Percentiles rank a stretch among this genome's conserved stretches.
These are phyloP conservation scores for Coelastrella sp. DNA, from an alignment of 139 green algal species.

Conservation along the genomic window DNA sequence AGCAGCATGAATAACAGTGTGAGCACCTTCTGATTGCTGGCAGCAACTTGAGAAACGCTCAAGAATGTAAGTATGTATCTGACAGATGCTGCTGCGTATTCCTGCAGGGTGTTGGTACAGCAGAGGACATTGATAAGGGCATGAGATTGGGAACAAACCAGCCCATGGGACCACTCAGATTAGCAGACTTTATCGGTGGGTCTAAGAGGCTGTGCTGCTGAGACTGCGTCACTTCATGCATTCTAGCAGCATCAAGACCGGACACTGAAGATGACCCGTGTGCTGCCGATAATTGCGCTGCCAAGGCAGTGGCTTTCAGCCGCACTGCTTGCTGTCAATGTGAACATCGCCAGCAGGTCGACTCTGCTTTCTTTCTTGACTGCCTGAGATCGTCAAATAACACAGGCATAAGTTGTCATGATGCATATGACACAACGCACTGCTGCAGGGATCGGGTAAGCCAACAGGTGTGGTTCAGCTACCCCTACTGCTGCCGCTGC, in stretches of 20 bases:
- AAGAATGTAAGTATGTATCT: no score
- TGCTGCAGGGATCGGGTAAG: no score
- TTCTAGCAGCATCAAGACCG: not conserved
- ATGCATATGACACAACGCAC: no score
- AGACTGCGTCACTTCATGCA: no score
- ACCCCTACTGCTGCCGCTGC: not conserved
- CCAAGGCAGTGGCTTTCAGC: not conserved
- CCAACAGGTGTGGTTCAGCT: no score
- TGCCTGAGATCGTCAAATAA: no score
- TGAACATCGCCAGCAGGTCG: no score
- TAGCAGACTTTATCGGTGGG: conserved; percentile 86
- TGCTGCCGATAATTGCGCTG: not conserved
- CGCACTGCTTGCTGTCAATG: not conserved
- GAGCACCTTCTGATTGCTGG: no score
- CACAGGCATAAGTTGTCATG: no score
- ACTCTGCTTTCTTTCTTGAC: no score
- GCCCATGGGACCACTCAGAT: conserved; percentile 83
- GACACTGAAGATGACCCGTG: not conserved
- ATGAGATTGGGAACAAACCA: conserved; percentile 90
- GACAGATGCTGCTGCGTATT: not conserved
- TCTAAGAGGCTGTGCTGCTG: not conserved
- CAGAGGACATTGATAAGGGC: conserved; percentile 91
- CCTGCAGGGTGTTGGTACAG: conserved; percentile 73
- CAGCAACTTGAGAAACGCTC: no score
- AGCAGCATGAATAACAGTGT: no score